These are phyloP conservation scores for Hibiscus mutabilis DNA, from an alignment of 345 rosid genomes.

Conservation along the genomic window DNA sequence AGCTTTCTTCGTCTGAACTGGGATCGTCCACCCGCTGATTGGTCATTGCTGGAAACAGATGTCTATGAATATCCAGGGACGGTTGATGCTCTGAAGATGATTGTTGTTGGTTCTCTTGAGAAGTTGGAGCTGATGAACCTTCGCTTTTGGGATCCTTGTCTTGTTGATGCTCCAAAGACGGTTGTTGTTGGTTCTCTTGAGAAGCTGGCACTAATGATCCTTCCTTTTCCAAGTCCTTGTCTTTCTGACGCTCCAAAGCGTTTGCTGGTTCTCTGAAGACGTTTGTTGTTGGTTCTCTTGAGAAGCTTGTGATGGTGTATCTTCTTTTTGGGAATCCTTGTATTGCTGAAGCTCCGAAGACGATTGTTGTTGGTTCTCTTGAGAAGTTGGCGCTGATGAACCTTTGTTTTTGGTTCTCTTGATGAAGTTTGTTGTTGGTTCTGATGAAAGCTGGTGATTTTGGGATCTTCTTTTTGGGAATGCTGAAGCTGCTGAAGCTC, in stretches of 20 bases:
- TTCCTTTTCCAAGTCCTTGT: too few relatives aligned
- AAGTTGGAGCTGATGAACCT: conserved; percentile 5
- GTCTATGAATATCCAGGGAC: conserved; percentile 30
- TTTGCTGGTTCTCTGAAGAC: too few relatives aligned
- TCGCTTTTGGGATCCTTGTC: neutral
- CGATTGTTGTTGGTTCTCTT: too few relatives aligned
- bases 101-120: conserved; percentile 1
- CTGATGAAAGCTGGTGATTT: too few relatives aligned
- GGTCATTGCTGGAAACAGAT: conserved; percentile 62
- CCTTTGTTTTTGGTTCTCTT: too few relatives aligned
- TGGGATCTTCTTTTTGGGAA: neutral
- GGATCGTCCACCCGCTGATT: conserved; percentile 44
- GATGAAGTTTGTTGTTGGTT: too few relatives aligned
- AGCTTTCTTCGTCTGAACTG: conserved; percentile 54
- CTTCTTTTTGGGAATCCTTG: neutral
- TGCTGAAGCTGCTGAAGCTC: neutral
- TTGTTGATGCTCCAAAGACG: neutral
- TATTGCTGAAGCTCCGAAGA: neutral
- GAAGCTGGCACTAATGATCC: too few relatives aligned
- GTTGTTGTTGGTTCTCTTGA: too few relatives aligned
- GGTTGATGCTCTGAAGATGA: conserved; percentile 26
- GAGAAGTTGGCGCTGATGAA: too few relatives aligned
- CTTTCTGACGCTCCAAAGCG: too few relatives aligned
- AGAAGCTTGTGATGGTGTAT: neutral
- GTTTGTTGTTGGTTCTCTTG: too few relatives aligned